Conservation (phyloP, 495 filamentous ascomycete species). For the Trichoderma virens region DNA sequence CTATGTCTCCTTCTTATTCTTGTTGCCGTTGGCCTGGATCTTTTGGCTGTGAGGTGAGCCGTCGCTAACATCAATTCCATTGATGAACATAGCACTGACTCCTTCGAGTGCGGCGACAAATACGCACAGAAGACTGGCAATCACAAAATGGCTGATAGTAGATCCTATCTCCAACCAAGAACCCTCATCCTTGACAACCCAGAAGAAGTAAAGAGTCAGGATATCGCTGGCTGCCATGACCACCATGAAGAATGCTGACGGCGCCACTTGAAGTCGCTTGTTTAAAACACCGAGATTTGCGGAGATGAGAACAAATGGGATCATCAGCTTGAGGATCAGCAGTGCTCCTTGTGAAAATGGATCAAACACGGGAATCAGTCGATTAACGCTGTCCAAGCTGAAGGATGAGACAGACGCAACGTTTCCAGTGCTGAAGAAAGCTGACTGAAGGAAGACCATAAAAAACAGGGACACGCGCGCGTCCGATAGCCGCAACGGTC, state of each 20-base stretch:
- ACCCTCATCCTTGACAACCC: constrained; percentile 90
- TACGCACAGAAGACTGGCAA: constrained; percentile 79
- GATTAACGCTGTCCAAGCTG: constrained; percentile 81
- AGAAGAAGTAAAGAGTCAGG: constrained; percentile 95
- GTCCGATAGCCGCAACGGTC: constrained; percentile 70
- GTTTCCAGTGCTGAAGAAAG: constrained; percentile 97
- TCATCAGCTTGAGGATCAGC: constrained; percentile 80
- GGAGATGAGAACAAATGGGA: constrained; percentile 89
- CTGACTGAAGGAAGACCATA: constrained; percentile 86
- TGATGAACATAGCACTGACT: constrained; percentile 74
- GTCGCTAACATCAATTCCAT: constrained; percentile 66
- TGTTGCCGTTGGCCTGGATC: background rate
- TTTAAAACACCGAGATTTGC: constrained; percentile 95
- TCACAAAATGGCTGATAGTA: constrained; percentile 88
- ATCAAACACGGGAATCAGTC: constrained; percentile 89
- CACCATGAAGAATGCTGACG: constrained; percentile 85
- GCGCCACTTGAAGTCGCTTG: constrained; percentile 67
- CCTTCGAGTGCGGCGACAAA: constrained; percentile 88
- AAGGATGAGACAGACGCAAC: constrained; percentile 93
- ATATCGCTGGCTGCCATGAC: constrained; percentile 90
- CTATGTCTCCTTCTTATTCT: background rate
- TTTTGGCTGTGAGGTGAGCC: background rate
- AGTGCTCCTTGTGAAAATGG: constrained; percentile 89
- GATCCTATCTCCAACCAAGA: constrained; percentile 97
- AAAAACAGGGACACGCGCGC: constrained; percentile 87